Evolutionary conservation across 345 rosid genomes (phyloP), one percentile per base, ranked within the genome.

Genomic region (Eucalyptus albens): DNA sequence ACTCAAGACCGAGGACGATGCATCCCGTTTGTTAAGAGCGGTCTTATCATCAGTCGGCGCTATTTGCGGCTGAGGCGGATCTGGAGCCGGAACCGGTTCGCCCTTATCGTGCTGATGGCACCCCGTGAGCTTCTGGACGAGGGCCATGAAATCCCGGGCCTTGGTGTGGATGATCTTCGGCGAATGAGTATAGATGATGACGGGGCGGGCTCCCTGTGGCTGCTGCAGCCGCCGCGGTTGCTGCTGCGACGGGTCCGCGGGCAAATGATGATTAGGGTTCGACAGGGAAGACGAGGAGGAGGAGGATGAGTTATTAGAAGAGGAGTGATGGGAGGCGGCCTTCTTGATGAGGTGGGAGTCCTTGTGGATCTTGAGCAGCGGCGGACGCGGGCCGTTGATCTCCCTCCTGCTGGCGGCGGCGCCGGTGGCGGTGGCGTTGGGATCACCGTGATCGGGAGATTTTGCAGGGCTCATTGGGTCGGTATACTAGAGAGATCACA

Each of bases 51-150:
- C 45, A 5, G 45, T 44, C 60, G 26, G 59, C n/a, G 37, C 45
- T 5, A 47, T 59, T 29, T 8, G 50, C 3, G 47, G 87, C 24
- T 33, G 69, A 55, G 88, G 44, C n/a, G 16, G 88, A 37, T 21
- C 83, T 21, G 83, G 47, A 77, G 83, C 45, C 2, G 27, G 83
- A 77, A 7, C 83, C 22, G 27, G 83, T 77, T 40, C 77, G 19
- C 62, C 8, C 24, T 2, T 87, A 8, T 45, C 12, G 7, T 11
- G 90, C 8, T 89, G 90, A 24, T 82, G 92, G 2, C 92, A 29
- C 9, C 99, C 98, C 1, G 99, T 97, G 10, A 97, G 96, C 89
- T 92, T 93, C 49, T 96, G 99, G 91, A 97, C 98, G 92, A 97
- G 87, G 44, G 95, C 94, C 99, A 95, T 97, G 90, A 97, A 97